Evolutionary conservation across 192 early-diverging fungal genomes (phyloP).

Genomic region (Backusella tarrabulga): DNA sequence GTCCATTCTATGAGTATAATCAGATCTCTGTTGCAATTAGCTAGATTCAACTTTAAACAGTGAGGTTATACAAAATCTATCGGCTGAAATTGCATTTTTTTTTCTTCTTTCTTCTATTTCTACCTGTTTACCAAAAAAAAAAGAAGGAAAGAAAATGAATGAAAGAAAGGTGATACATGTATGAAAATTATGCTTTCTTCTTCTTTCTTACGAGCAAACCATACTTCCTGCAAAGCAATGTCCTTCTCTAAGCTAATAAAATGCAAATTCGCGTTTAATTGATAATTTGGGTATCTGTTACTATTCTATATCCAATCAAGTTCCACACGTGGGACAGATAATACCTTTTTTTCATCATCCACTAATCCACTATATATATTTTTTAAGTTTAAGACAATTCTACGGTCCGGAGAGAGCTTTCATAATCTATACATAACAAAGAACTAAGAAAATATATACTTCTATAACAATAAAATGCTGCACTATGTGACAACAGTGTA

Average conservation of each 20-base stretch:
- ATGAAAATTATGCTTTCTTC: neutral
- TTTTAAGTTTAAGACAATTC: neutral
- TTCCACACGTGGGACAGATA: neutral
- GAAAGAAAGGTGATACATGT: too few species aligned
- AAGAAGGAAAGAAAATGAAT: neutral
- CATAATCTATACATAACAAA: too few species aligned
- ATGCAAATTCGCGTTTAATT: neutral
- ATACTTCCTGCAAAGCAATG: neutral
- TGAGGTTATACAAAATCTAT: neutral
- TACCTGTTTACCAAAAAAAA: neutral
- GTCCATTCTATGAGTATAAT: neutral
- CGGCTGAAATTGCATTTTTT: neutral
- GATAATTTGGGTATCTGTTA: neutral
- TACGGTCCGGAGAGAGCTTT: too few species aligned
- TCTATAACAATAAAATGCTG: too few species aligned
- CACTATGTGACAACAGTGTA: too few species aligned
- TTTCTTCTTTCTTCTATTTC: neutral
- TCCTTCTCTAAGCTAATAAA: neutral
- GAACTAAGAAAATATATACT: too few species aligned
- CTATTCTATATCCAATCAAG: neutral
- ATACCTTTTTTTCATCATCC: neutral
- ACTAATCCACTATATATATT: too few species aligned
- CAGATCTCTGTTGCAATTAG: neutral
- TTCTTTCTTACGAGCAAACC: neutral
- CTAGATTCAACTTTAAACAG: neutral